These are phyloP conservation scores for Luvunga scandens DNA, from an alignment of 345 rosid genomes.

Conservation along the genomic window DNA sequence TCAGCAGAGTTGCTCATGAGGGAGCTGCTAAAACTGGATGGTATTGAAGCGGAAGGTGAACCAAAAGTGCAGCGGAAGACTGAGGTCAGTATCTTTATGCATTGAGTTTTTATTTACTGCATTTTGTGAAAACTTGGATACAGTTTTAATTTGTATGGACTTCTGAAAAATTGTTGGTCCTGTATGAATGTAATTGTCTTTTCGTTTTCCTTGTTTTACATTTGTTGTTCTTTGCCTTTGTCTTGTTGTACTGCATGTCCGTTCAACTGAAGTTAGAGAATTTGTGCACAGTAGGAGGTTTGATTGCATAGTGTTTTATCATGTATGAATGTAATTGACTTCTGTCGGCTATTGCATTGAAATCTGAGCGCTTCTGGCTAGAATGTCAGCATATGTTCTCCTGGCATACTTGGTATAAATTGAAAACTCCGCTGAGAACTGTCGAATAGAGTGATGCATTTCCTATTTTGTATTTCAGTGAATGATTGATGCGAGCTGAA, in stretches of 20 bases:
- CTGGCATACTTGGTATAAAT: background rate
- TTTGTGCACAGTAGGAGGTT: background rate
- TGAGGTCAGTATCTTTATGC: constrained; percentile 54
- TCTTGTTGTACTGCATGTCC: background rate
- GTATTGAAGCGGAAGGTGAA: constrained; percentile 82
- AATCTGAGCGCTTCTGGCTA: background rate
- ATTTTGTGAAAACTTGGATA: background rate
- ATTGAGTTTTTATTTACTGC: background rate
- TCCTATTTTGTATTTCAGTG: background rate
- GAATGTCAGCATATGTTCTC: background rate
- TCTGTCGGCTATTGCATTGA: background rate
- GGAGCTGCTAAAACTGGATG: constrained; percentile 77
- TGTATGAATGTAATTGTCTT: background rate
- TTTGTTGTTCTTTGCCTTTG: background rate
- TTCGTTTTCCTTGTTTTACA: background rate
- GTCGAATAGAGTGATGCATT: background rate
- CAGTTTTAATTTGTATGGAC: background rate
- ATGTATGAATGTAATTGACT: background rate
- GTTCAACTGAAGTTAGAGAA: background rate
- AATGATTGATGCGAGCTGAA: background rate
- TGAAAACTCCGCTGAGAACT: background rate
- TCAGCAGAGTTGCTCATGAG: constrained; percentile 85
- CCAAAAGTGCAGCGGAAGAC: constrained; percentile 76
- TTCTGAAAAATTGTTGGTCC: background rate
- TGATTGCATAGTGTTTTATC: background rate